Evolutionary conservation across 495 filamentous ascomycete species (phyloP).

Genomic region (Pseudoneurospora amorphoporcata): DNA sequence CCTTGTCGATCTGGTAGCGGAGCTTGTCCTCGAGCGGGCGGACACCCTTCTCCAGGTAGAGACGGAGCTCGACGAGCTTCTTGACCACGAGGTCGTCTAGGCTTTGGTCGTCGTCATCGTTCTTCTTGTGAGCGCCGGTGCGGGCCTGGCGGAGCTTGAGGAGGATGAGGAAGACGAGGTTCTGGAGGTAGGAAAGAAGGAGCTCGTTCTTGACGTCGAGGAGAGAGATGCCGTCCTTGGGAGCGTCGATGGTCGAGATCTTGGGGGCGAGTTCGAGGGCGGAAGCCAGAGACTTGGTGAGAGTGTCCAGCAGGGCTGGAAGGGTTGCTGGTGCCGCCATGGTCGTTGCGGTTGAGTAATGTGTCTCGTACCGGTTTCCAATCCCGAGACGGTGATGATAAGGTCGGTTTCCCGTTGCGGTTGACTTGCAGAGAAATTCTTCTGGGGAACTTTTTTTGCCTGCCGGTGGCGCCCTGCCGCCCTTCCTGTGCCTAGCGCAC

Average conservation of each 20-base stretch:
- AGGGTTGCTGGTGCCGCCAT: conserved; percentile 44
- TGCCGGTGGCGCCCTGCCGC: background rate
- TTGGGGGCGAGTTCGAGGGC: conserved; percentile 53
- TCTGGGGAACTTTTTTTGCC: background rate
- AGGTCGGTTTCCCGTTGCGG: background rate
- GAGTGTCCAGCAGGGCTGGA: conserved; percentile 48
- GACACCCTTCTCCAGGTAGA: conserved; percentile 86
- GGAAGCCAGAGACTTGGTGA: conserved; percentile 52
- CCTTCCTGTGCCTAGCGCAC: background rate
- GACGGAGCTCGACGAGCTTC: conserved; percentile 73
- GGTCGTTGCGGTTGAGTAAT: background rate
- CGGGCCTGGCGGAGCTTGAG: conserved; percentile 61
- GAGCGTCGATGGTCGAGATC: conserved; percentile 43
- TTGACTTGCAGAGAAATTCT: background rate
- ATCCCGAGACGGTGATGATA: background rate
- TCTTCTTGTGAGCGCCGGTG: conserved; percentile 21
- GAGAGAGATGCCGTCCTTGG: conserved; percentile 81
- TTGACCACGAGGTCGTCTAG: conserved; percentile 51
- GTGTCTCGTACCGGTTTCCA: background rate
- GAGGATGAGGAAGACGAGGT: conserved; percentile 80
- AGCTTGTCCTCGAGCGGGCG: conserved; percentile 76
- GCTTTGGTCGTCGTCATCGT: background rate
- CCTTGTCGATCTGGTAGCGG: conserved; percentile 83
- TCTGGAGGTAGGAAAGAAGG: conserved; percentile 89
- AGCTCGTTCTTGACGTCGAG: conserved; percentile 93